These are phyloP conservation scores for Phytophthora tentaculata DNA, from an alignment of 352 stramenopile genomes.

Conservation along the genomic window DNA sequence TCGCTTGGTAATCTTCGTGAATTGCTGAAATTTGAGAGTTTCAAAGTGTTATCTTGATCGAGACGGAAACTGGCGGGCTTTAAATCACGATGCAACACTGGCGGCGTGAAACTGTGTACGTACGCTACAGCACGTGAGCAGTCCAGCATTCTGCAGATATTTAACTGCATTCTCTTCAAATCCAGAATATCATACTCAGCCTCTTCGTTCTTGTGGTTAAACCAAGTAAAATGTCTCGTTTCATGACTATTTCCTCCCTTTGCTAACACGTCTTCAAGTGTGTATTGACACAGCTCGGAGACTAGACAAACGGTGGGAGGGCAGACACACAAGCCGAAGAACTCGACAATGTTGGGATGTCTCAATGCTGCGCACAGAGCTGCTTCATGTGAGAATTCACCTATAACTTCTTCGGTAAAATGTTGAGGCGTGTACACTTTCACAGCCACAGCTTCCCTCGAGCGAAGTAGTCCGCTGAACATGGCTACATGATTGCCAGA, in stretches of 20 bases:
- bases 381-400: conserved; percentile 60
- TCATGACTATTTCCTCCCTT: neutral
- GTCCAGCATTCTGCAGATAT: conserved; percentile 62
- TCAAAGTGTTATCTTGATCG: conserved; percentile 45
- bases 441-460: conserved; percentile 41
- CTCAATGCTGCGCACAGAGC: conserved; percentile 46
- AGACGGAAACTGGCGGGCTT: conserved; percentile 67
- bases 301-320: conserved; percentile 64
- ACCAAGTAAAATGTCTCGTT: neutral
- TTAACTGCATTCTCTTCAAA: conserved; percentile 42
- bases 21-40: conserved; percentile 67
- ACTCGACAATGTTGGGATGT: conserved; percentile 62
- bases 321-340: conserved; percentile 61
- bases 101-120: conserved; percentile 60
- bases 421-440: conserved; percentile 60
- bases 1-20: conserved; percentile 42
- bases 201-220: neutral
- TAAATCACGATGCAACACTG: conserved; percentile 66
- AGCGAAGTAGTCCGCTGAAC: conserved; percentile 48
- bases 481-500: conserved; percentile 31
- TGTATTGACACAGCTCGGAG: conserved; percentile 48
- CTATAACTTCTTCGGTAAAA: conserved; percentile 53
- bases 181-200: neutral
- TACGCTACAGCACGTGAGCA: conserved; percentile 60
- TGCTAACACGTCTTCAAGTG: conserved; percentile 45